A percentile compares a stretch with the other conserved stretches of the same genome.
Conservation (phyloP, 768 basidiomycete genomes). For the Aureoboletus auriporus region DNA sequence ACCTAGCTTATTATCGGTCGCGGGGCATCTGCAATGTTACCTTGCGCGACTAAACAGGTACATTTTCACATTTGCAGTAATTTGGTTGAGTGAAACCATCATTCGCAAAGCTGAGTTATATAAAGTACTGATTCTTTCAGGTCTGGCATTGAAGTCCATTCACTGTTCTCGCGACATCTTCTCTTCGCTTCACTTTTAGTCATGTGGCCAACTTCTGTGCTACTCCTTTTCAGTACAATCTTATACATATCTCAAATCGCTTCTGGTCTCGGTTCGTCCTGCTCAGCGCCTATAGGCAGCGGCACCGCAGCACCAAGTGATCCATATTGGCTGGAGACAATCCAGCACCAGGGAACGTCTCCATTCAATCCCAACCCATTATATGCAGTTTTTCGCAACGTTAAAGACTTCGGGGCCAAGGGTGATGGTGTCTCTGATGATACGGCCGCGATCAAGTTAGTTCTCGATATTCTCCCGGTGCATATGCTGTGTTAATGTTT, state of each 20-base stretch:
- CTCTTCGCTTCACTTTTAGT: background rate
- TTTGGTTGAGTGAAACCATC: background rate
- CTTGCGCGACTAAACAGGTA: too few species aligned
- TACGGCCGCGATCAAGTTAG: conserved; percentile 68
- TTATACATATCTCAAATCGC: background rate
- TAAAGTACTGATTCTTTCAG: conserved; percentile 2
- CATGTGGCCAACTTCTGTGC: conserved; percentile 9
- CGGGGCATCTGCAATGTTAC: background rate
- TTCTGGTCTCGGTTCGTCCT: conserved; percentile 43
- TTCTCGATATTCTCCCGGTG: background rate
- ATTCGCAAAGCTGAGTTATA: conserved; percentile 6
- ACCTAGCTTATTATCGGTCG: background rate
- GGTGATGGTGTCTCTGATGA: conserved; percentile 73
- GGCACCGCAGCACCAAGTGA: conserved; percentile 41
- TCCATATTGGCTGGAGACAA: conserved; percentile 68
- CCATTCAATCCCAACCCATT: conserved; percentile 52
- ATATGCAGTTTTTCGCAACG: conserved; percentile 73
- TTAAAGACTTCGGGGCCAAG: conserved; percentile 55
- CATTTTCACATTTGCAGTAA: too few species aligned
- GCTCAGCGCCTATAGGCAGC: conserved; percentile 40
- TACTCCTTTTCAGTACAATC: conserved; percentile 9
- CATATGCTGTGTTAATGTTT: conserved; percentile 3
- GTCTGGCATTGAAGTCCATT: background rate
- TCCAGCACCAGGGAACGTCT: conserved; percentile 68
- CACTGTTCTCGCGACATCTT: background rate